A percentile compares a stretch with the other conserved stretches of the same genome.
phyloP scores from a whole-genome alignment of 2,329 filamentous ascomycete genomes.

The Niveomyces coronatus region DNA sequence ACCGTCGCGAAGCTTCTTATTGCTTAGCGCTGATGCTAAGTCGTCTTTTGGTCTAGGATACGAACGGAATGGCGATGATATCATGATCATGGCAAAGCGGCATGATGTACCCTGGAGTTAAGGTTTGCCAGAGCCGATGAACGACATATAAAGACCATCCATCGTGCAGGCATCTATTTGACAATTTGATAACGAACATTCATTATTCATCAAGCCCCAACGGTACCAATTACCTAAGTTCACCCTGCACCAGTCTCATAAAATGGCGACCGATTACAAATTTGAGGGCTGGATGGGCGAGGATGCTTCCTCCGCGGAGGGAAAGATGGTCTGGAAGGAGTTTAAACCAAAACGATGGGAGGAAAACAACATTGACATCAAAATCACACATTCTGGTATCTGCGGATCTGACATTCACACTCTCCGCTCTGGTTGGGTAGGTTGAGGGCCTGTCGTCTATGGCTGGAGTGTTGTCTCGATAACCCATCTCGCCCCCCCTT shows the following conservation, averaged over 20 bases:
- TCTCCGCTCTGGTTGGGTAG: constrained; percentile 43
- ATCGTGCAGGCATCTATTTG: too few species aligned
- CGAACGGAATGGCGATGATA: too few species aligned
- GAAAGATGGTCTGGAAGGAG: constrained; percentile 44
- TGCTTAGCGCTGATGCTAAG: too few species aligned
- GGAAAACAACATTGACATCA: constrained; percentile 55
- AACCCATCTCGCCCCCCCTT: too few species aligned
- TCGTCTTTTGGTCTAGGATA: too few species aligned
- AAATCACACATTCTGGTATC: constrained; percentile 55
- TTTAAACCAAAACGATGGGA: constrained; percentile 57
- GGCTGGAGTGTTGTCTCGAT: too few species aligned
- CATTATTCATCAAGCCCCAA: too few species aligned
- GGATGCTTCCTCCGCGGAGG: constrained; percentile 29
- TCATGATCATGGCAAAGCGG: too few species aligned
- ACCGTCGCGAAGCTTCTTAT: too few species aligned
- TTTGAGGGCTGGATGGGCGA: constrained; percentile 43
- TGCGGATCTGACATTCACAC: constrained; percentile 54
- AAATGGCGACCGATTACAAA: constrained; percentile 29
- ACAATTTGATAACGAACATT: too few species aligned
- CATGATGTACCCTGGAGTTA: too few species aligned
- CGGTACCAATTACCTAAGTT: neutral
- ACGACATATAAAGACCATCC: constrained; percentile 4
- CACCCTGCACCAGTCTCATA: constrained; percentile 8
- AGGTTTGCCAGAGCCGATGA: too few species aligned
- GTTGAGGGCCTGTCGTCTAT: constrained; percentile 24